These are phyloP conservation scores for Calonectria naviculata DNA, from an alignment of 2,329 filamentous ascomycete genomes.

Conservation along the genomic window DNA sequence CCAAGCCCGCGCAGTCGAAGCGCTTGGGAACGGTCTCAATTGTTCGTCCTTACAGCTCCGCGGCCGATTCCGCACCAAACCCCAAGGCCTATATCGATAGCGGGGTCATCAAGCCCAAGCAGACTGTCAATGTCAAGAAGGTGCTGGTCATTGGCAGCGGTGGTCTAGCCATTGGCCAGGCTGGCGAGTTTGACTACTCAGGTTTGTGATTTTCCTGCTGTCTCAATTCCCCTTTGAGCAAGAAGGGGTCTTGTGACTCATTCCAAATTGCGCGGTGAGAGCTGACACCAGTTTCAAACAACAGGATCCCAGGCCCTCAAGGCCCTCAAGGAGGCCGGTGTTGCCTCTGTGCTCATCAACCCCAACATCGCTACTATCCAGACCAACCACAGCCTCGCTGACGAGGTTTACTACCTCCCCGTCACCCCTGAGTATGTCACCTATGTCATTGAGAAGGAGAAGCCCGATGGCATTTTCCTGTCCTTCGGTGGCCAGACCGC, in stretches of 20 bases:
- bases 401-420: conserved; percentile 98
- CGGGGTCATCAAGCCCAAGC: conserved; percentile 82
- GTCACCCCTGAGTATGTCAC: conserved; percentile 98
- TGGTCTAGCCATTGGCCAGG: conserved; percentile 96
- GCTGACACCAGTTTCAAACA: conserved; percentile 32
- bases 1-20: conserved; percentile 51
- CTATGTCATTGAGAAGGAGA: conserved; percentile 96
- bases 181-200: conserved; percentile 98
- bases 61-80: conserved; percentile 77
- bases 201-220: conserved; percentile 61
- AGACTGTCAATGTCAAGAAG: conserved; percentile 93
- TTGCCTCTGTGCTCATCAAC: conserved; percentile 93
- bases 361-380: conserved; percentile 99
- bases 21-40: conserved; percentile 61
- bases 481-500: conserved; percentile 98
- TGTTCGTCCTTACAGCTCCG: conserved; percentile 53
- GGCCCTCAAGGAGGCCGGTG: conserved; percentile 94
- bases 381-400: conserved; percentile 94
- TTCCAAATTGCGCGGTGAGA: conserved; percentile 9
- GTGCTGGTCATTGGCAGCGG: conserved; percentile 96
- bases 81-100: conserved; percentile 90
- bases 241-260: conserved; percentile 9
- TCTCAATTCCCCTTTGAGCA: conserved; percentile 11
- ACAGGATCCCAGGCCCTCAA: conserved; percentile 95
- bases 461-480: conserved; percentile 96